Base-by-base conservation (phyloP, 495 filamentous ascomycete species). In the Filosporella fistucella region DNA sequence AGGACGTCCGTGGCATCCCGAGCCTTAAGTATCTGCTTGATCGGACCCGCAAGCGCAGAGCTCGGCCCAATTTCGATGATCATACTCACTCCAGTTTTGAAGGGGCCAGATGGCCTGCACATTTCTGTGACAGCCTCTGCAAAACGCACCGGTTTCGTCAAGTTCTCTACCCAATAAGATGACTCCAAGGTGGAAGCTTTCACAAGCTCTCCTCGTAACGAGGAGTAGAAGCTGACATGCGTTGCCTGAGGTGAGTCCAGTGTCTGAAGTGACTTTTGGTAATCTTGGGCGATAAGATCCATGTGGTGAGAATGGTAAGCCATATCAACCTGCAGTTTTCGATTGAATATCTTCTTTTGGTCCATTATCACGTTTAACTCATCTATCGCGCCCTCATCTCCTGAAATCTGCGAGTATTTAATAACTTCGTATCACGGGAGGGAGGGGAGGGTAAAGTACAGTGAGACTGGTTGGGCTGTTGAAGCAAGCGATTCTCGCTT, bases 271-370 rank as follows among this genome's bases (percentile, higher is more conserved):
- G 13, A 35, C n/a, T 35, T 17, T 4, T 17, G 13, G 49, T 74
- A 72, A 17, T 60, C 65, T 35, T 69, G 63, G 34, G 64, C 64
- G 14, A 72, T 61, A 32, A 67, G 47, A 34, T 65, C 56, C 72
- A 85, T 84, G 49, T 84, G 76, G 44, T 72, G 69, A 1, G 80
- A 84, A 52, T 86, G 82, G 48, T 81, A 86, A 1, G 80, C 81
- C n/a, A 70, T 66, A 22, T 76, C 68, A 18, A 85, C 77, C 12
- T 64, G 61, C 0, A 85, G 70, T 7, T 67, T 66, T 34, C 78
- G 67, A 39, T 63, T 68, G 54, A 83, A 82, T 21, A 50, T 21
- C 16, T 36, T 13, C 28, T 43, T 34, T 12, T 23, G 13, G 17
- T 42, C 37, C 14, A 74, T 42, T 14, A 67, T 49, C 10, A 69